Base-by-base conservation (phyloP, 1,139 yeast genomes). In the Yamadazyma diddensiae region DNA sequence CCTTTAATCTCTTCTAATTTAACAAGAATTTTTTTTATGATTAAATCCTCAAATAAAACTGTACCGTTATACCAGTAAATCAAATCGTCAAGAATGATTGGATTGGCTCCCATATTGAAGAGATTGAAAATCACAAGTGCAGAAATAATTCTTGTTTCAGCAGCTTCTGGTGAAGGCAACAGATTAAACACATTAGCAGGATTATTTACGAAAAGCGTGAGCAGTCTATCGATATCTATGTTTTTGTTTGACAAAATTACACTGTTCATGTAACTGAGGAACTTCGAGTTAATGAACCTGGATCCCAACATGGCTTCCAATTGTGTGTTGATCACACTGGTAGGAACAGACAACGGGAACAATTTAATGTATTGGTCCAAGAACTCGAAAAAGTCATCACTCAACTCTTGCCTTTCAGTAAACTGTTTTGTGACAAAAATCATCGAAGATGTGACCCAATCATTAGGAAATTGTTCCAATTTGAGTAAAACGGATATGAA, bases 161-260 rank as follows among this genome's bases (percentile, higher is more conserved):
- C 33, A 21, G 50, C 55, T 0, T 44, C 37, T 0, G 32, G 30
- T 0, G 38, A 37, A 3, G 69, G 65, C 2, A 56, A 37, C 12
- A 46, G 48, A 8, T 44, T 45, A 34, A 77, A 59, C 0, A 50
- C 43, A 10, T 52, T 52, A 15, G 38, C 32, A 2, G 68, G 71
- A 45, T 79, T 79, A 47, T 74, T 76, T 13, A 82, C 46, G 29
- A 82, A 62, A 6, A 84, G 69, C 47, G 85, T 94, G n/a, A 86
- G 57, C 27, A 79, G 57, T 47, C 70, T 82, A 15, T 65, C 68
- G 23, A 77, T 74, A 29, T 82, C 53, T 10, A 55, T 46, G 12
- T 57, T 56, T 18, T 58, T 56, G 10, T 55, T 45, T 1, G 68
- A 65, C 1, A 67, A 47, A 4, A 72, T 47, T 2, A 68, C 31